Conservation (phyloP, 2,329 filamentous ascomycete species). For the Phoma herbarum region DNA sequence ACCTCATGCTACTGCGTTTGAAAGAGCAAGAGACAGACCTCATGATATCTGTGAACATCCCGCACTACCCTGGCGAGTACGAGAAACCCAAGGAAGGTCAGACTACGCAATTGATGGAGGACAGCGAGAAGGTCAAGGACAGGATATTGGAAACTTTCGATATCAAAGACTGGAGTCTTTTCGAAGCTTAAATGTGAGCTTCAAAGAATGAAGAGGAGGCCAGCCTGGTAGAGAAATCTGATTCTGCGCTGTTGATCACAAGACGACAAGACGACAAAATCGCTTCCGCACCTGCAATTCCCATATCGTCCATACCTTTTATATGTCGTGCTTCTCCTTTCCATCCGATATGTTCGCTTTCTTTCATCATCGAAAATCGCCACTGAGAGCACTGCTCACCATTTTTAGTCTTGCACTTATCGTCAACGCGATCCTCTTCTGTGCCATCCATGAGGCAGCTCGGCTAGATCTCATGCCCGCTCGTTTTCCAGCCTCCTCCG, state of each 20-base stretch:
- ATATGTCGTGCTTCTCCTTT: not conserved
- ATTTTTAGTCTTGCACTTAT: not conserved
- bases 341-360: not conserved
- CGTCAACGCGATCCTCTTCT: not conserved
- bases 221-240: not conserved
- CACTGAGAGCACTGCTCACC: not conserved
- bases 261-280: not conserved
- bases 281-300: not conserved
- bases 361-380: not conserved
- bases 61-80: slow-evolving; percentile 79
- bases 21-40: slow-evolving; percentile 80
- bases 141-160: slow-evolving; percentile 77
- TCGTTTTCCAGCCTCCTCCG: slow-evolving; percentile 10
- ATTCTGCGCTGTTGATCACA: not conserved
- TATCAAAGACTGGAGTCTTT: slow-evolving; percentile 82
- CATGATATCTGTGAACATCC: slow-evolving; percentile 86
- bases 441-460: not conserved
- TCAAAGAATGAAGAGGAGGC: not conserved
- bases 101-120: slow-evolving; percentile 69
- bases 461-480: not conserved
- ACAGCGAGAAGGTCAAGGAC: slow-evolving; percentile 69
- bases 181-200: slow-evolving; percentile 52
- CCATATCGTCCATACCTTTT: not conserved
- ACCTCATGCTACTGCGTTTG: slow-evolving; percentile 79
- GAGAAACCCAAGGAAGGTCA: slow-evolving; percentile 69